Conservation (phyloP, 441 rosid species). For the Omphalea diandra region DNA sequence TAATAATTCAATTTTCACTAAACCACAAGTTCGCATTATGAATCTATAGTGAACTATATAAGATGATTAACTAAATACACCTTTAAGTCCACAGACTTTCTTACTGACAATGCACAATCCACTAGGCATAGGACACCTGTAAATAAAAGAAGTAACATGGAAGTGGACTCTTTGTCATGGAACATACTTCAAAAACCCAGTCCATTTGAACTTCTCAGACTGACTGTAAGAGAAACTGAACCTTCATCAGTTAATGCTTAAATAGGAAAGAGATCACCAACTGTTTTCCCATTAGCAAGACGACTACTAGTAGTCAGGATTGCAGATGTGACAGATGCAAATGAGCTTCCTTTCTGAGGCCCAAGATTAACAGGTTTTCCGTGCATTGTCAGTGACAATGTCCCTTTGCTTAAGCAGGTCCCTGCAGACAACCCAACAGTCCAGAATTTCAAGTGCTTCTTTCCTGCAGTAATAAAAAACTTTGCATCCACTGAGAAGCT, state of each 20-base stretch:
- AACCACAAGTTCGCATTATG: neutral
- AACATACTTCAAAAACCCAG: constrained; percentile 24
- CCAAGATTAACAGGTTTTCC: constrained; percentile 65
- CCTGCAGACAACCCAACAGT: constrained; percentile 53
- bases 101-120: constrained; percentile 44
- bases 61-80: constrained; percentile 30
- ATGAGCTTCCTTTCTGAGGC: constrained; percentile 61
- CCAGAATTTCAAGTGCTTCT: constrained; percentile 81
- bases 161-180: constrained; percentile 11
- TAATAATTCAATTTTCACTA: neutral
- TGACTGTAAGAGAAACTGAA: constrained; percentile 25
- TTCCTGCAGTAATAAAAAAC: constrained; percentile 74
- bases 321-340: constrained; percentile 60
- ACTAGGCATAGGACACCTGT: constrained; percentile 69
- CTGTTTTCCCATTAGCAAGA: constrained; percentile 31
- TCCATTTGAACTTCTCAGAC: constrained; percentile 25
- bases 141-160: constrained; percentile 20
- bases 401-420: constrained; percentile 48
- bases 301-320: constrained; percentile 22
- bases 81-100: constrained; percentile 64
- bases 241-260: constrained; percentile 80
- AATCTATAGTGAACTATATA: constrained; percentile 9
- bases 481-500: constrained; percentile 66
- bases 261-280: constrained; percentile 34
- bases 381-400: constrained; percentile 39